Base-by-base conservation (phyloP, 345 rosid species). In the Hibiscus syriacus region DNA sequence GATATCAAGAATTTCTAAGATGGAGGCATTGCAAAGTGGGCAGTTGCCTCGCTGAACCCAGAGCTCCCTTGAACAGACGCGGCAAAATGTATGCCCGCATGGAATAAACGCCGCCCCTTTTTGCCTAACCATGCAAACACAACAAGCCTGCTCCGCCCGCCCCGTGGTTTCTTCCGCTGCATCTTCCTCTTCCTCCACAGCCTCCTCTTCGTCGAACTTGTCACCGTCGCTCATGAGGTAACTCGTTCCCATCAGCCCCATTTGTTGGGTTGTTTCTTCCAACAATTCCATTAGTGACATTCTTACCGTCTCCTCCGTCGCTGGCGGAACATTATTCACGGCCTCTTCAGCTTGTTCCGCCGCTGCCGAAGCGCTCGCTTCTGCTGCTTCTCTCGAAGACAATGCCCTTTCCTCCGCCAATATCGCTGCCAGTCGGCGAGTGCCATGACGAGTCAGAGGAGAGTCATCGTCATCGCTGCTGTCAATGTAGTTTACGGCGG, bases 41-140 rank as follows among this genome's bases (percentile, higher is more conserved):
- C 99, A 94, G 66, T 82, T 85, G 5, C 97, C 97, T 69, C 95
- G 84, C 73, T 88, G 89, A 29, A 85, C 97, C 86, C 82, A 76
- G 11, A 91, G 95, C 87, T 94, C 99, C 78, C 90, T 91, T 9
- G 99, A 94, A 50, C 99, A 94, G 66, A 89, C 62, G 78, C 96
- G 81, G 74, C 99, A 94, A 72, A 89, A 91, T 0, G 96, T 86
- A 39, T 94, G 99, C 20, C 97, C 99, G 8, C 99, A 94, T 22
- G 96, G 96, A 29, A 89, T 86, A 67, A 87, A 84, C 10, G 93
- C 89, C 38, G 99, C 83, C 1, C 96, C 96, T 82, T 85, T 94
- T 43, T 84, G 87, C 76, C 92, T 83, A 63, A 91, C 89, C 81
- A 78, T 79, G 83, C 99, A 94, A 49, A 89, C 91, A 70, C 97